Base-by-base conservation (phyloP, 192 early-diverging fungal genomes). In the Paraglomus occultum region DNA sequence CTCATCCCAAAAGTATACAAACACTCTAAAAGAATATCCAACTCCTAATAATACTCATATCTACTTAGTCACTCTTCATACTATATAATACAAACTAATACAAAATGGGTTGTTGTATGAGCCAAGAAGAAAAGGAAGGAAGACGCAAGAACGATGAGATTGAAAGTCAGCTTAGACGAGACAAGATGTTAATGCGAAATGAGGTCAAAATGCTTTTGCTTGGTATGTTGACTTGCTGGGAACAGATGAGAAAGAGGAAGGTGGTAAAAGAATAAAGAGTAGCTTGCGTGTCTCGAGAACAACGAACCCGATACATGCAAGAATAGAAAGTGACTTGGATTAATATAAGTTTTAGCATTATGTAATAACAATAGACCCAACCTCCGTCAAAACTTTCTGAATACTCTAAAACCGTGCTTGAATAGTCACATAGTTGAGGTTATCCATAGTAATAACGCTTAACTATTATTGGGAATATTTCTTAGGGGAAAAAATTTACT, bases 161-260 rank as follows among this genome's bases (percentile, higher is more conserved):
- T 67, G 94, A 98, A 64, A 88, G 86, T 76, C 89, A 91, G 77
- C 79, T 98, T 61, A 89, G 84, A 74, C 83, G 84, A 51, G 96
- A 98, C 71, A 89, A 90, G 71, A 76, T 86, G 51, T 84, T 83
- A 57, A 76, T 94, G 81, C 83, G 89, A 48, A 93, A 95, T 72
- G 93, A 97, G 80, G 89, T 98, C 75, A 98, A 98, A 83, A 95
- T 98, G 92, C 84, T 98, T 39, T 81, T 98, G 55, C 84, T 98
- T 14, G 88, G 87, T 88, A 85, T 68, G 68, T 71, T n/a, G 31
- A 18, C 1, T 31, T 31, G 31, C 31, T 31, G 31, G 31, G 31
- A 31, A 31, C 31, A 31, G 31, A 31, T 31, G 31, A 31, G n/a
- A n/a, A n/a, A 31, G 31, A 31, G 31, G 31, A 3, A 31, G 31